Evolutionary conservation across 129 eudicot species (phyloP).

Genomic region (Flaveria ramosissima): DNA sequence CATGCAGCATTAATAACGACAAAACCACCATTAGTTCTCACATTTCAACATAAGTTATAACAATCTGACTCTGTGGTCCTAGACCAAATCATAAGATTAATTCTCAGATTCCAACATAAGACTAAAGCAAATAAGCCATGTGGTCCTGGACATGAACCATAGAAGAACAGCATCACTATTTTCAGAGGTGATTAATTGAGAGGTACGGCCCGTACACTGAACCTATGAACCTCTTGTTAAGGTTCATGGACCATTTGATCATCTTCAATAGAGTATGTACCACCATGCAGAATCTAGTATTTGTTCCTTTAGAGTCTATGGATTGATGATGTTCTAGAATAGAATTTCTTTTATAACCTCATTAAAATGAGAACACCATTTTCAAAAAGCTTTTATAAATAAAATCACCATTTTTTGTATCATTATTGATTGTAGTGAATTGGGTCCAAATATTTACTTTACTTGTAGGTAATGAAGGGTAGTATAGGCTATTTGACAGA

Average conservation of each 20-base stretch:
- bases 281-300: conserved; percentile 28
- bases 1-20: conserved; percentile 50
- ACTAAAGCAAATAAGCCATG: conserved; percentile 2
- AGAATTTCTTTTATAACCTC: neutral
- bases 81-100: neutral
- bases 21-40: conserved; percentile 25
- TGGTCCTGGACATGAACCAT: conserved; percentile 24
- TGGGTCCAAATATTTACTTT: conserved; percentile 8
- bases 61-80: conserved; percentile 29
- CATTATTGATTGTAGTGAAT: neutral
- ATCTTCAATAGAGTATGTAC: conserved; percentile 30
- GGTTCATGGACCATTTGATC: conserved; percentile 21
- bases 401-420: conserved; percentile 4
- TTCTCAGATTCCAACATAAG: neutral
- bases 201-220: conserved; percentile 19
- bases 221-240: neutral
- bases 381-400: neutral
- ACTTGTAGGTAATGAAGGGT: neutral
- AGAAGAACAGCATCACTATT: neutral
- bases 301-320: conserved; percentile 19
- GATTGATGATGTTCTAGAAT: conserved; percentile 22
- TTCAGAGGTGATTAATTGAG: conserved; percentile 22
- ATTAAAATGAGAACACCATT: neutral
- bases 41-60: neutral
- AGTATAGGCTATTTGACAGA: neutral